Evolutionary conservation across 2,329 filamentous ascomycete genomes (phyloP).

Genomic region (Xylariaceae sp.): DNA sequence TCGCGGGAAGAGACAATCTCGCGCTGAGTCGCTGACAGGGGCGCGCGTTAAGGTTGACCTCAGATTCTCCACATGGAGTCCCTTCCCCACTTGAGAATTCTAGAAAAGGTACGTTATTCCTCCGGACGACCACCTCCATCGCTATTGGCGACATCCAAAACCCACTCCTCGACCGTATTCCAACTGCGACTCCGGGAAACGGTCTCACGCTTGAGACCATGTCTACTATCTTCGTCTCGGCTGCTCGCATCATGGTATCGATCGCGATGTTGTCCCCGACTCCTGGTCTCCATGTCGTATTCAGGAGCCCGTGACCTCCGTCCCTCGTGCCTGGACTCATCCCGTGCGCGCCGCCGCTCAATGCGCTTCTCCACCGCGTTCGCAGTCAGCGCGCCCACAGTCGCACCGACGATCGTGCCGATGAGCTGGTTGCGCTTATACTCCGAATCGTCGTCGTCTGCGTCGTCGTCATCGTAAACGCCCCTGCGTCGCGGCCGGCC

Average conservation of each 20-base stretch:
- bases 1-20: no score
- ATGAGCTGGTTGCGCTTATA: slow-evolving; percentile 37
- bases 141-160: slow-evolving; percentile 24
- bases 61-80: no score
- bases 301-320: slow-evolving; percentile 14
- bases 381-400: slow-evolving; percentile 50
- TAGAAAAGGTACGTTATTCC: no score
- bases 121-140: no score
- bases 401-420: slow-evolving; percentile 49
- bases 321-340: slow-evolving; percentile 24
- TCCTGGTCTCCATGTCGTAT: slow-evolving; percentile 8
- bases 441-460: slow-evolving; percentile 27
- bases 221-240: slow-evolving; percentile 9
- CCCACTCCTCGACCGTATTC: slow-evolving; percentile 33
- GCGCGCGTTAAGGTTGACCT: no score
- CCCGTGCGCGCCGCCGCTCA: slow-evolving; percentile 28
- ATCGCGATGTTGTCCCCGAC: slow-evolving; percentile 9
- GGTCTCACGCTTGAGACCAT: slow-evolving; percentile 27
- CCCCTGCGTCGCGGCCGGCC: slow-evolving; percentile 22
- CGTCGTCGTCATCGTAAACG: slow-evolving; percentile 27
- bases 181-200: slow-evolving; percentile 31
- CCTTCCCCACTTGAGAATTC: no score
- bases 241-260: slow-evolving; percentile 21
- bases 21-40: no score
- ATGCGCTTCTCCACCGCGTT: slow-evolving; percentile 36